These are phyloP conservation scores for Russula earlei DNA, from an alignment of 768 basidiomycete species.

Conservation along the genomic window DNA sequence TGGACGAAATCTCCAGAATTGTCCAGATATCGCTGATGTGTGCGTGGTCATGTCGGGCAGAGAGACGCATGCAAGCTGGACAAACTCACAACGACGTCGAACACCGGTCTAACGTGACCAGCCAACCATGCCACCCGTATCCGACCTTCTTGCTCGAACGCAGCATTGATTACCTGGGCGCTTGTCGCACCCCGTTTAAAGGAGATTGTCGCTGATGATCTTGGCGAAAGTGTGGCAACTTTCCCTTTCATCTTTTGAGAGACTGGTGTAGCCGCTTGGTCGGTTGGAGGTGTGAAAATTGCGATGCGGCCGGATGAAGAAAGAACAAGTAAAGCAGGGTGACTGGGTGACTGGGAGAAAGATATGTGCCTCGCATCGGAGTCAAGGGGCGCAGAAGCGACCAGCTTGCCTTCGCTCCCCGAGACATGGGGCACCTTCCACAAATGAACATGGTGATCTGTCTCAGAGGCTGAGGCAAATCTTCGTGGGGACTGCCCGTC, in stretches of 20 bases:
- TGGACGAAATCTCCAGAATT: slow-evolving; percentile 43
- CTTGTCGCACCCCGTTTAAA: slow-evolving; percentile 31
- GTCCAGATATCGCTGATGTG: slow-evolving; percentile 45
- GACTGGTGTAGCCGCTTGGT: slow-evolving; percentile 32
- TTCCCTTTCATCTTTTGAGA: slow-evolving; percentile 37
- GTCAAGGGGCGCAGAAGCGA: slow-evolving; percentile 54
- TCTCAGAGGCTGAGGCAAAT: slow-evolving; percentile 53
- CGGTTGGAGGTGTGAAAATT: slow-evolving; percentile 44
- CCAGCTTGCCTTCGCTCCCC: slow-evolving; percentile 39
- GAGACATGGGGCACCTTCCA: slow-evolving; percentile 44
- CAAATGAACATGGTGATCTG: slow-evolving; percentile 51
- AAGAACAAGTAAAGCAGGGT: slow-evolving; percentile 40
- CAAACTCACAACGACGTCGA: slow-evolving; percentile 48
- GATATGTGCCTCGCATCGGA: slow-evolving; percentile 45
- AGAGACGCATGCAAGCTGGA: not conserved
- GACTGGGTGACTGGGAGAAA: slow-evolving; percentile 24
- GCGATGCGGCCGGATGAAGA: slow-evolving; percentile 52
- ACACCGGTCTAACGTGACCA: slow-evolving; percentile 49
- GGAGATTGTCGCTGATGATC: slow-evolving; percentile 36
- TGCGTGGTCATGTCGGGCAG: slow-evolving; percentile 1
- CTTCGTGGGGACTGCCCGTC: slow-evolving; percentile 31
- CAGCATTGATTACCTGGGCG: slow-evolving; percentile 36
- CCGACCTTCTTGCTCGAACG: slow-evolving; percentile 36
- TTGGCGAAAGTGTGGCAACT: slow-evolving; percentile 43
- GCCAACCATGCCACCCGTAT: slow-evolving; percentile 46